These are phyloP conservation scores for Chlorella variabilis DNA, from an alignment of 163 green algal species.

Conservation along the genomic window DNA sequence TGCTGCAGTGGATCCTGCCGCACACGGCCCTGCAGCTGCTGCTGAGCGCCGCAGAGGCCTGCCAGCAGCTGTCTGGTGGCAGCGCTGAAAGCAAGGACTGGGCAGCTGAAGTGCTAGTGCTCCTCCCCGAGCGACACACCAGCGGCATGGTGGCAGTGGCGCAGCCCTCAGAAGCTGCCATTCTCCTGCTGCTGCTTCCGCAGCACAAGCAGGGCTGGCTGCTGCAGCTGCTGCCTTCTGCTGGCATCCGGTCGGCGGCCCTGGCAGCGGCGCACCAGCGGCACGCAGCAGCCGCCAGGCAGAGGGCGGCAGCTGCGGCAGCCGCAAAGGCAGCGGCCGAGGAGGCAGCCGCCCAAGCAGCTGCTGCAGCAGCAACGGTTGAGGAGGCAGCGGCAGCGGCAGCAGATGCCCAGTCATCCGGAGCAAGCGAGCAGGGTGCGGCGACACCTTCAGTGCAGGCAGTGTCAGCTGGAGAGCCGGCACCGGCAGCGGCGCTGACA, in stretches of 20 bases:
- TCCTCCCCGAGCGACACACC: neutral
- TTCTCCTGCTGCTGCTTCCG: neutral
- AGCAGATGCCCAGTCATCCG: too few species aligned
- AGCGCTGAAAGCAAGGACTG: neutral
- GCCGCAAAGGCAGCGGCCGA: neutral
- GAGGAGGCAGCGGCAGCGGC: neutral
- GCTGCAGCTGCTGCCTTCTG: conserved; percentile 5
- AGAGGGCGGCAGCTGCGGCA: neutral
- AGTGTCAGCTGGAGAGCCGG: neutral
- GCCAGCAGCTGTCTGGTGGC: neutral
- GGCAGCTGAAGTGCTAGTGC: neutral
- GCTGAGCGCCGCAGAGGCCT: neutral
- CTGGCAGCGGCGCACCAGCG: conserved; percentile 13
- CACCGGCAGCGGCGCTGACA: neutral
- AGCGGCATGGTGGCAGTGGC: conserved; percentile 12
- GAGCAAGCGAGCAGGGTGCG: too few species aligned
- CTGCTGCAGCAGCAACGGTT: neutral
- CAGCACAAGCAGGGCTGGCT: neutral
- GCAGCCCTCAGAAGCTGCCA: neutral
- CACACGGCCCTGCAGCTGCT: neutral
- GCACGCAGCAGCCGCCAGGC: neutral
- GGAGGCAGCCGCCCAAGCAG: neutral
- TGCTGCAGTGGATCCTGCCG: conserved; percentile 10
- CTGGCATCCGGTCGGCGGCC: neutral
- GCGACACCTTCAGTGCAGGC: neutral